These are phyloP conservation scores for Eustoma russellianum DNA, from an alignment of 257 asterid genomes.

Conservation along the genomic window DNA sequence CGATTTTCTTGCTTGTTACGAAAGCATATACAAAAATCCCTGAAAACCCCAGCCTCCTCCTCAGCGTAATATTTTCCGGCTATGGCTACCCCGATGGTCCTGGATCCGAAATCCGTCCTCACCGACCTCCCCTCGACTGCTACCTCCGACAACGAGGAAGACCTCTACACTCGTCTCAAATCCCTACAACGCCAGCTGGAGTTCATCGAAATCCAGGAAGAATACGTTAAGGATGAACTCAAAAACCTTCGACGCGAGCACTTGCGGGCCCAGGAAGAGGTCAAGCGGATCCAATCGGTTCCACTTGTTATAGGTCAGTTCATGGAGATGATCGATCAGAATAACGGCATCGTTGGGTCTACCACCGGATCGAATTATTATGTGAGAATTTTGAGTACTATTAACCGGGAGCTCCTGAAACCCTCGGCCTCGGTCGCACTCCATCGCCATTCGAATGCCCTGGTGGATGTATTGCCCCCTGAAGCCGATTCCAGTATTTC, in stretches of 20 bases:
- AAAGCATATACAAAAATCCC: too few species aligned
- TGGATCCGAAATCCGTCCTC: slow-evolving; percentile 31
- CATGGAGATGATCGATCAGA: slow-evolving; percentile 88
- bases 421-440: slow-evolving; percentile 81
- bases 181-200: slow-evolving; percentile 66
- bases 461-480: slow-evolving; percentile 75
- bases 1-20: too few species aligned
- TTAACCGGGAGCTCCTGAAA: slow-evolving; percentile 68
- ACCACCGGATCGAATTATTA: slow-evolving; percentile 78
- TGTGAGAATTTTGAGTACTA: slow-evolving; percentile 64
- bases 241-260: slow-evolving; percentile 81
- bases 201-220: slow-evolving; percentile 74
- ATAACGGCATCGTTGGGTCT: slow-evolving; percentile 72
- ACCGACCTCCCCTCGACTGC: slow-evolving; percentile 4
- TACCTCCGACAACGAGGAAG: slow-evolving; percentile 43
- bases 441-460: slow-evolving; percentile 77
- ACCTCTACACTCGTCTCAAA: slow-evolving; percentile 64
- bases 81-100: slow-evolving; percentile 48
- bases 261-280: slow-evolving; percentile 76
- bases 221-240: slow-evolving; percentile 70
- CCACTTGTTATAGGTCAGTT: slow-evolving; percentile 84
- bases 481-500: slow-evolving; percentile 83
- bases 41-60: too few species aligned
- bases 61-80: background rate
- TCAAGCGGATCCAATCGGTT: slow-evolving; percentile 80